Base-by-base conservation (phyloP, 306 rosid species). In the Rosa lucieae region DNA sequence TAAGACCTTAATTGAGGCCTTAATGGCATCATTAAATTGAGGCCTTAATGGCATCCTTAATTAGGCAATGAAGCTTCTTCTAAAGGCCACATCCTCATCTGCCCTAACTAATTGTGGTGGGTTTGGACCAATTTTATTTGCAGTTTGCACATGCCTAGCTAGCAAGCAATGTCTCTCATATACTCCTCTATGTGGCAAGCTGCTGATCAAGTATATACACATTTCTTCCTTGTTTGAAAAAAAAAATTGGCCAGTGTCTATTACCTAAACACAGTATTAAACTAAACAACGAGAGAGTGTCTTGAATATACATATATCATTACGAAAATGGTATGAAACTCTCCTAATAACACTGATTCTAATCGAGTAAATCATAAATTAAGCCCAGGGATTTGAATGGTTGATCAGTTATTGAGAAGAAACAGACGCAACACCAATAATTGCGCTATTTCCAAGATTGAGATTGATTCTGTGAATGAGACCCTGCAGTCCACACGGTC, bases 31-130 rank as follows among this genome's bases (percentile, higher is more conserved):
- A 29, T 74, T 70, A 49, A 17, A 11, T 69, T 44, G 11, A 69
- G 39, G 53, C 37, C 73, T 76, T 65, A 44, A 75, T 75, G 70
- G 43, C 78, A 10, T 29, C 49, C 46, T 74, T 70, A 49, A 17
- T 49, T 5, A 0, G 56, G 29, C 44, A 75, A 59, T 37, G 15
- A 58, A 67, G 71, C 70, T 37, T 66, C 14, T 46, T 47, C 10
- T 39, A 55, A n/a, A 20, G 49, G 40, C 7, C 77, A 74, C 42
- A 56, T 40, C 67, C 10, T 58, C 78, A 42, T 73, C 49, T 42
- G 10, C 68, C 69, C 29, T 75, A 74, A 15, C 43, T 7, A 37
- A 67, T 43, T 44, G 7, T 26, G 70, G 20, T 43, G 11, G 58
- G 26, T 0, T 46, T 62, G 72, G 72, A 63, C 72, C 72, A 47